A percentile compares a stretch with the other conserved stretches of the same genome.
Evolutionary conservation across 129 eudicot species (phyloP).

Genomic region (Tagetes erecta): DNA sequence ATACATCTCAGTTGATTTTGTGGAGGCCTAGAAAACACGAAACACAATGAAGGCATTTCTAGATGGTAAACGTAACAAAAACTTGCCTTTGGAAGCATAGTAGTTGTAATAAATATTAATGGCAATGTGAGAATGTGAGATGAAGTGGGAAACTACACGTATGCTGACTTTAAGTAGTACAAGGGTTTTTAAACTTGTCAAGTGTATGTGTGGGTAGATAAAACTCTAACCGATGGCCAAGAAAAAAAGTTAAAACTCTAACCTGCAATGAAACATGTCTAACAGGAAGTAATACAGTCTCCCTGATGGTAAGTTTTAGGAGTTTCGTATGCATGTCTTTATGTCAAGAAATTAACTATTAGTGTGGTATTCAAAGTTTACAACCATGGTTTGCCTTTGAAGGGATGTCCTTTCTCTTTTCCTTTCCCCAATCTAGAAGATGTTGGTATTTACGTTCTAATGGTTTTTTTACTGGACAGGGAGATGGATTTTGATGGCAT

Average conservation of each 20-base stretch:
- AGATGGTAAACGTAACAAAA: not conserved
- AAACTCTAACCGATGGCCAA: not conserved
- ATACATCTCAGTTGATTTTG: constrained; percentile 4
- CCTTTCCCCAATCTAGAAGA: constrained; percentile 2
- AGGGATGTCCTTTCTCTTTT: not conserved
- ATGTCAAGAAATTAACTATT: constrained; percentile 4
- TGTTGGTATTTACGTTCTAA: constrained; percentile 12
- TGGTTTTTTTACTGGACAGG: constrained; percentile 40
- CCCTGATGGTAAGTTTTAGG: no score
- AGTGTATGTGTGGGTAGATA: not conserved
- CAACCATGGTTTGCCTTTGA: constrained; percentile 13
- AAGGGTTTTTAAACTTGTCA: not conserved
- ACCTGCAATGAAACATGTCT: not conserved
- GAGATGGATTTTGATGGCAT: constrained; percentile 93
- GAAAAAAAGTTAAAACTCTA: no score
- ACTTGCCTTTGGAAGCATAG: constrained; percentile 2
- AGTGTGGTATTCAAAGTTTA: not conserved
- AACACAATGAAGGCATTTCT: constrained; percentile 7
- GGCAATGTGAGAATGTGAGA: not conserved
- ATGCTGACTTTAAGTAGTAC: not conserved
- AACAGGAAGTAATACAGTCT: not conserved
- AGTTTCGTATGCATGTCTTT: not conserved
- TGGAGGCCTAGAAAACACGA: constrained; percentile 6
- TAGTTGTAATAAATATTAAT: not conserved
- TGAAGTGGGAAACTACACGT: not conserved